Evolutionary conservation across 331 rosid genomes (phyloP).

Genomic region (Acacia pycnantha): DNA sequence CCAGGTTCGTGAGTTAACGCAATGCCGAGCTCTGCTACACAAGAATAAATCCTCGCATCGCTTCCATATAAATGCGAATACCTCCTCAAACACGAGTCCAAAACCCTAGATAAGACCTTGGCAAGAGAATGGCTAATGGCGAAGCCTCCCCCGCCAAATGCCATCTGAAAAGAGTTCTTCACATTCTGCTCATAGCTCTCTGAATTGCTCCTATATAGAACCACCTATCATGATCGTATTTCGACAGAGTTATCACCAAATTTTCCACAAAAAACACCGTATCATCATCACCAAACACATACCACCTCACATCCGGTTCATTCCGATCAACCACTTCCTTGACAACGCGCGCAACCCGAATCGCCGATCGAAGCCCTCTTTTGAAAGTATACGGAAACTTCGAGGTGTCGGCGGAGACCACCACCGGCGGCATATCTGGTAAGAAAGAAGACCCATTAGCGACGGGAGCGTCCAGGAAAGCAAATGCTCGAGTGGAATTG

Average conservation of each 20-base stretch:
- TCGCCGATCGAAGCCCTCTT: conserved; percentile 85
- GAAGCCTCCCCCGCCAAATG: conserved; percentile 96
- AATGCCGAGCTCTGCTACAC: conserved; percentile 87
- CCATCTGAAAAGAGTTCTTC: conserved; percentile 75
- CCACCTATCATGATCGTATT: conserved; percentile 78
- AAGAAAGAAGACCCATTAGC: neutral
- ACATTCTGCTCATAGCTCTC: conserved; percentile 83
- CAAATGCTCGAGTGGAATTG: conserved; percentile 59
- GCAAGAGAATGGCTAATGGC: conserved; percentile 83
- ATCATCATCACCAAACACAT: conserved; percentile 90
- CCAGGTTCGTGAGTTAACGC: conserved; percentile 87
- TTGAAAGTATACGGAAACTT: conserved; percentile 58
- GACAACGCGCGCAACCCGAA: conserved; percentile 85
- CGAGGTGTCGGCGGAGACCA: conserved; percentile 63
- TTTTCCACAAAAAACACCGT: conserved; percentile 88
- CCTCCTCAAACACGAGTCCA: conserved; percentile 85
- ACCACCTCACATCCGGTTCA: conserved; percentile 81
- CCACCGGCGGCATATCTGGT: conserved; percentile 35
- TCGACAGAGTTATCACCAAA: conserved; percentile 56
- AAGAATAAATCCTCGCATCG: conserved; percentile 83
- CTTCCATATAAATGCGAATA: conserved; percentile 88
- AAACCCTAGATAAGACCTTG: conserved; percentile 64
- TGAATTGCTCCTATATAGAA: conserved; percentile 66
- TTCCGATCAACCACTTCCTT: conserved; percentile 77
- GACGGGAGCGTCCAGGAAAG: conserved; percentile 56